Conservation (phyloP, 495 filamentous ascomycete species). For the Thermothielavioides terrestris region DNA sequence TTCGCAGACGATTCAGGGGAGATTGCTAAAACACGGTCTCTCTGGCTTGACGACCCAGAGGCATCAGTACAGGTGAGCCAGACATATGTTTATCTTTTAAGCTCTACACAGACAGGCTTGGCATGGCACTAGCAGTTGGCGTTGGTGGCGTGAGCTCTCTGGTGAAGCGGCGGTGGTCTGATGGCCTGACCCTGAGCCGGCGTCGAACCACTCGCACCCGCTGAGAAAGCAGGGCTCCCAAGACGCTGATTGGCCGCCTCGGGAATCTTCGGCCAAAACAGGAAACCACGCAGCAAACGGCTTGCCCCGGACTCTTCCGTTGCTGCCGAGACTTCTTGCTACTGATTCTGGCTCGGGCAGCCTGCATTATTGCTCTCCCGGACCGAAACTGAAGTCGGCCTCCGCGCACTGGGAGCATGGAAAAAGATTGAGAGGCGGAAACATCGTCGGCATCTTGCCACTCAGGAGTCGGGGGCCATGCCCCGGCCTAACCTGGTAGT, state of each 20-base stretch:
- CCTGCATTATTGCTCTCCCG: too few relatives aligned
- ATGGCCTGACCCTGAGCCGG: constrained; percentile 6
- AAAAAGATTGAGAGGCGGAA: too few relatives aligned
- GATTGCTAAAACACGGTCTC: not conserved
- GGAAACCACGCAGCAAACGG: not conserved
- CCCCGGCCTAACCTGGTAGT: too few relatives aligned
- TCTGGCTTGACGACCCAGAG: too few relatives aligned
- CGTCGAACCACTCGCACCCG: not conserved
- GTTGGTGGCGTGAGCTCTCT: constrained; percentile 9
- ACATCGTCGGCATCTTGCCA: too few relatives aligned
- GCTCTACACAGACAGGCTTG: not conserved
- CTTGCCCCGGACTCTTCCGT: not conserved
- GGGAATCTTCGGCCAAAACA: not conserved
- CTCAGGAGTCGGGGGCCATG: too few relatives aligned
- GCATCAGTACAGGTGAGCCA: not conserved
- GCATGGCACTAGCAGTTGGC: not conserved
- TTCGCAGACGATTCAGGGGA: not conserved
- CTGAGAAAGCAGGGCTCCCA: too few relatives aligned
- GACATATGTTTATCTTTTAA: constrained; percentile 1
- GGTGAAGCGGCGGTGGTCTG: constrained; percentile 6
- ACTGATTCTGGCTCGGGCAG: too few relatives aligned
- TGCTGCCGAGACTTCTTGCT: too few relatives aligned
- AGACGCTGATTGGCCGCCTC: not conserved
- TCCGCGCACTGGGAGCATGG: too few relatives aligned
- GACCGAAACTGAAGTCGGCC: too few relatives aligned